Conservation (phyloP, 345 rosid genomes). For the Populus ilicifolia region DNA sequence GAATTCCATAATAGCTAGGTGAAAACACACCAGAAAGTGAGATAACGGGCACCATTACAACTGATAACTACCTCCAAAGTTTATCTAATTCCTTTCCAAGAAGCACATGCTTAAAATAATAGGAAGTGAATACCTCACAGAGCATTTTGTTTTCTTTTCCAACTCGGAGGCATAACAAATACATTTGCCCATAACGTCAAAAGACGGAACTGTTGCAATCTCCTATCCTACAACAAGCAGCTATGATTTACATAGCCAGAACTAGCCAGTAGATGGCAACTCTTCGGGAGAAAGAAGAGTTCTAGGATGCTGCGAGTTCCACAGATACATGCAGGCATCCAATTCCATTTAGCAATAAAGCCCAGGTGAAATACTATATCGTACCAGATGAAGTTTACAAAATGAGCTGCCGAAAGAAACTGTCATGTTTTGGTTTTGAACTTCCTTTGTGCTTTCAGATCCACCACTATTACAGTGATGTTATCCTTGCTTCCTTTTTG, state of each 20-base stretch:
- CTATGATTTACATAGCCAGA: slow-evolving; percentile 38
- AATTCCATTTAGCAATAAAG: slow-evolving; percentile 17
- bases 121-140: slow-evolving; percentile 33
- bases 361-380: slow-evolving; percentile 29
- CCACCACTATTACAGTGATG: slow-evolving; percentile 72
- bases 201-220: slow-evolving; percentile 12
- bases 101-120: slow-evolving; percentile 20
- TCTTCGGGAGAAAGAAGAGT: slow-evolving; percentile 11
- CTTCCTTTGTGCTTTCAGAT: slow-evolving; percentile 93
- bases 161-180: slow-evolving; percentile 47
- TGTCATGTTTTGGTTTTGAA: slow-evolving; percentile 62
- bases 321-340: slow-evolving; percentile 16
- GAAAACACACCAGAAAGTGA: neutral
- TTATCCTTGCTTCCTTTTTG: slow-evolving; percentile 94
- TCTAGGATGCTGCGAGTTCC: slow-evolving; percentile 20
- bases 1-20: neutral
- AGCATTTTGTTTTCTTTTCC: slow-evolving; percentile 13
- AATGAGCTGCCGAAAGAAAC: neutral
- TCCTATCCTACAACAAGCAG: slow-evolving; percentile 28
- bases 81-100: neutral
- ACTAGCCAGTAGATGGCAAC: slow-evolving; percentile 8
- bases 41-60: neutral
- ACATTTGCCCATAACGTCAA: slow-evolving; percentile 17
- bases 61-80: neutral
- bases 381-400: slow-evolving; percentile 8